phyloP scores from a whole-genome alignment of 495 filamentous ascomycete species.

The Neurospora sp. region DNA sequence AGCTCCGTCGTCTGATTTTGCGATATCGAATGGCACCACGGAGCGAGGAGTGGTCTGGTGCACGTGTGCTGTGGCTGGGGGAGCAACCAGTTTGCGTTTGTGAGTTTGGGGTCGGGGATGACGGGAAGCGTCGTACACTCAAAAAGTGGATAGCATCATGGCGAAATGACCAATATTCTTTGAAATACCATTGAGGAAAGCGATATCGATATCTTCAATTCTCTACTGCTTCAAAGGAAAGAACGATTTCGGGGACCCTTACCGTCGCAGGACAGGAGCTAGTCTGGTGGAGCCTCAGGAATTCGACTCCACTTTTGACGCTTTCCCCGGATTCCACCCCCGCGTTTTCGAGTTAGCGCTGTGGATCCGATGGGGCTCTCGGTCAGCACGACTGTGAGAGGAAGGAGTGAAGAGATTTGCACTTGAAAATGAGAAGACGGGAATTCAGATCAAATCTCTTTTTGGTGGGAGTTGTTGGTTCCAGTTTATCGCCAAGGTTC shows the following conservation, averaged over 20 bases:
- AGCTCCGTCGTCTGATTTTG: slow-evolving; percentile 4
- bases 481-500: neutral
- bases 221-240: neutral
- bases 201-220: neutral
- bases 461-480: neutral
- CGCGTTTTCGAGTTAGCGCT: slow-evolving; percentile 8
- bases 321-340: slow-evolving; percentile 21
- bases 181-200: neutral
- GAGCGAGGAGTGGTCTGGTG: neutral
- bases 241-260: neutral
- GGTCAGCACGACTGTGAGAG: slow-evolving; percentile 1
- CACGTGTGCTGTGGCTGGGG: neutral
- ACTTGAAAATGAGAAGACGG: neutral
- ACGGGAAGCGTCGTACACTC: no score
- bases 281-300: neutral
- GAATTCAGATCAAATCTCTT: neutral
- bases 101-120: neutral
- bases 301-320: slow-evolving; percentile 4
- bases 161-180: neutral
- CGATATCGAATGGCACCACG: slow-evolving; percentile 8
- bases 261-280: neutral
- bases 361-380: slow-evolving; percentile 11
- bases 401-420: no score
- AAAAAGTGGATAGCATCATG: no score
- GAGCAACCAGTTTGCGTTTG: neutral